phyloP scores from a whole-genome alignment of 192 early-diverging fungal species.

The Backusella liffmaniae region DNA sequence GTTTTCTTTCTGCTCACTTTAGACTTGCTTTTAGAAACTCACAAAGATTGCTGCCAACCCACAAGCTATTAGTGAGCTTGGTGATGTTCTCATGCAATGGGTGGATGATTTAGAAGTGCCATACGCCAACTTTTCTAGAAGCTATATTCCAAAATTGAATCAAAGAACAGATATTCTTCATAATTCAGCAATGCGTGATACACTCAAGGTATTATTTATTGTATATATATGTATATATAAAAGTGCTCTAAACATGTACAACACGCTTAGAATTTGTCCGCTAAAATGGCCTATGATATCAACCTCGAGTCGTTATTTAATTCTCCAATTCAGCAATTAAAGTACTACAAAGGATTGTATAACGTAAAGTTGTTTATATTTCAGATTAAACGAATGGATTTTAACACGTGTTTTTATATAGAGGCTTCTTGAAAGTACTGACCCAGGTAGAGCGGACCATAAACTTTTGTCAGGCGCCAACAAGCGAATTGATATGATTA shows the following conservation, averaged over 20 bases:
- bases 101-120: constrained; percentile 56
- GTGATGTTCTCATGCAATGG: constrained; percentile 43
- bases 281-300: constrained; percentile 39
- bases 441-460: constrained; percentile 48
- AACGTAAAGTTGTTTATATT: constrained; percentile 32
- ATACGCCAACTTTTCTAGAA: constrained; percentile 54
- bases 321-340: constrained; percentile 49
- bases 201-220: constrained; percentile 36
- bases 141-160: constrained; percentile 49
- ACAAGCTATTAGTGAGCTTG: constrained; percentile 32
- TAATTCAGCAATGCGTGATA: constrained; percentile 41
- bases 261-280: constrained; percentile 41
- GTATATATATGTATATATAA: neutral
- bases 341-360: constrained; percentile 58
- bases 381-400: neutral
- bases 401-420: constrained; percentile 15
- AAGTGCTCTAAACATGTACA: neutral
- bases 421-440: constrained; percentile 53
- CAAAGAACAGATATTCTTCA: constrained; percentile 47
- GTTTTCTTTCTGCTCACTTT: neutral
- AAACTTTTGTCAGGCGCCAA: constrained; percentile 45
- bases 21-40: constrained; percentile 31
- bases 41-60: constrained; percentile 34
- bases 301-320: constrained; percentile 52
- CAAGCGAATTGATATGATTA: constrained; percentile 49